These are phyloP conservation scores for Metarhizium album DNA, from an alignment of 2,329 filamentous ascomycete species.

Conservation along the genomic window DNA sequence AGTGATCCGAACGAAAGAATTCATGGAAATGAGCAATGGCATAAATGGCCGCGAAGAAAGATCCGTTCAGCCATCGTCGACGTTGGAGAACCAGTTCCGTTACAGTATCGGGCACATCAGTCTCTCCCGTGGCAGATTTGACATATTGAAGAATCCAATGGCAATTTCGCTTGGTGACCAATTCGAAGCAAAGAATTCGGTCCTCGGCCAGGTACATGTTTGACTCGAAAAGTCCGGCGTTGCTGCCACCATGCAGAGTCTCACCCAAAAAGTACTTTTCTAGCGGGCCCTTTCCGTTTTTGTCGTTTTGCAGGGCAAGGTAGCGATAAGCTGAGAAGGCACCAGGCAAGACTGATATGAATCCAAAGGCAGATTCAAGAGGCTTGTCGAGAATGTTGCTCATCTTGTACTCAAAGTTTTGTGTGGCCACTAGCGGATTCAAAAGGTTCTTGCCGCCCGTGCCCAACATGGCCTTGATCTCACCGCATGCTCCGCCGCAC, in stretches of 20 bases:
- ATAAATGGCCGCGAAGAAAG: conserved; percentile 96
- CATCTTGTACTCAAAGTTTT: conserved; percentile 99
- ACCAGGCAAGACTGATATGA: conserved; percentile 92
- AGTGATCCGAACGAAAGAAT: conserved; percentile 89
- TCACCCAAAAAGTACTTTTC: conserved; percentile 97
- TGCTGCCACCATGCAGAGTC: conserved; percentile 84
- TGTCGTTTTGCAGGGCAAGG: conserved; percentile 90
- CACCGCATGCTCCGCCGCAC: conserved; percentile 93
- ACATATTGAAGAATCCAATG: conserved; percentile 98
- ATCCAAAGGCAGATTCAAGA: conserved; percentile 91
- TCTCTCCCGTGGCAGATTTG: conserved; percentile 94
- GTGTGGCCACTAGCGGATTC: conserved; percentile 88
- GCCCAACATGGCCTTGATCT: conserved; percentile 97
- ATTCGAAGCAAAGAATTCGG: conserved; percentile 96
- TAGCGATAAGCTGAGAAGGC: conserved; percentile 98
- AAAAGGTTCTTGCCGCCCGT: conserved; percentile 74
- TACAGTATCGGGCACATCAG: conserved; percentile 89
- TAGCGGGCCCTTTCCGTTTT: conserved; percentile 81
- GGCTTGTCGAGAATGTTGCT: conserved; percentile 98
- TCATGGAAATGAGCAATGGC: conserved; percentile 92
- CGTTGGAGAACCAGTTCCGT: conserved; percentile 92
- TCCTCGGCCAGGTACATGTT: conserved; percentile 99
- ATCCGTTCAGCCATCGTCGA: conserved; percentile 94
- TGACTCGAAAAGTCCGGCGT: conserved; percentile 92
- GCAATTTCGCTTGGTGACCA: conserved; percentile 94